A percentile compares a stretch with the other conserved stretches of the same genome.
Evolutionary conservation across 768 basidiomycete species (phyloP).

Genomic region (Russula virescens): DNA sequence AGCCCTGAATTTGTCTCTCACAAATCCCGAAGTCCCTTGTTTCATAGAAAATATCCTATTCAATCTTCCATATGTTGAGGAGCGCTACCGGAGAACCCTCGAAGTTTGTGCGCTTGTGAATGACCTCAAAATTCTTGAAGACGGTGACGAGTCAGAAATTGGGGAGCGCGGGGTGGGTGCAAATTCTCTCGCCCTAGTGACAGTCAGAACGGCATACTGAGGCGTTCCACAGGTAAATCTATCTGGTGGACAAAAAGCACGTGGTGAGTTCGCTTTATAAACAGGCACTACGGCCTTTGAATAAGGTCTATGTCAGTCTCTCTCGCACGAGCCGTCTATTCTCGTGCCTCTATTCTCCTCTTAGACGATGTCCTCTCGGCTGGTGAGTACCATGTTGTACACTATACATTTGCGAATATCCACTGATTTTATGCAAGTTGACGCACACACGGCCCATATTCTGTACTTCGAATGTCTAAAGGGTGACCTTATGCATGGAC

Average conservation of each 20-base stretch:
- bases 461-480: constrained; percentile 73
- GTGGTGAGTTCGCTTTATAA: constrained; percentile 35
- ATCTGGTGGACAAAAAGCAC: constrained; percentile 49
- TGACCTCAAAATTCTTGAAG: constrained; percentile 79
- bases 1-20: neutral
- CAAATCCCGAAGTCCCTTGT: constrained; percentile 5
- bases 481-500: constrained; percentile 69
- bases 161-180: constrained; percentile 70
- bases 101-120: constrained; percentile 68
- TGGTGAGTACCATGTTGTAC: constrained; percentile 28
- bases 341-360: constrained; percentile 72
- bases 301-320: constrained; percentile 40
- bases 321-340: constrained; percentile 83
- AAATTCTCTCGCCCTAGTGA: neutral
- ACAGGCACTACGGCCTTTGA: neutral
- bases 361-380: constrained; percentile 75
- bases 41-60: constrained; percentile 67
- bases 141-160: constrained; percentile 84
- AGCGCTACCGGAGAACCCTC: constrained; percentile 71
- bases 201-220: neutral
- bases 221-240: constrained; percentile 36
- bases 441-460: constrained; percentile 80
- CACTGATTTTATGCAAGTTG: constrained; percentile 43
- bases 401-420: neutral
- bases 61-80: constrained; percentile 63